Percentiles rank a stretch among this genome's conserved stretches.
phyloP scores from a whole-genome alignment of 2,329 filamentous ascomycete genomes.

The Coniochaeta sp. region DNA sequence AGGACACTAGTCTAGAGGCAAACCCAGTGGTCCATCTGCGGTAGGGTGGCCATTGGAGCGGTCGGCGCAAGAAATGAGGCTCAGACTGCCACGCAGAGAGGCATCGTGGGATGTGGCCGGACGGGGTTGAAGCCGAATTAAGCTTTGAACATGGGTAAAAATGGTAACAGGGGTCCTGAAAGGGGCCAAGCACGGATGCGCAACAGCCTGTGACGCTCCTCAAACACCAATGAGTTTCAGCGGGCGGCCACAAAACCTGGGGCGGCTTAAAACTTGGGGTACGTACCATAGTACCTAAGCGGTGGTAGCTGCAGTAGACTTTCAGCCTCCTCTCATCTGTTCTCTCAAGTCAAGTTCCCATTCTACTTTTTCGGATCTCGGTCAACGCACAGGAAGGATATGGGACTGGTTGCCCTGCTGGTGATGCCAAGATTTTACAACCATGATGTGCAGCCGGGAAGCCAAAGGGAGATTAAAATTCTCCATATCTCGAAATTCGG shows the following conservation, averaged over 20 bases:
- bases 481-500: neutral
- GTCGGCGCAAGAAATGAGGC: neutral
- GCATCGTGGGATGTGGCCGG: neutral
- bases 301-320: neutral
- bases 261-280: neutral
- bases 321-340: neutral
- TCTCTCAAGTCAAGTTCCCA: neutral
- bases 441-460: neutral
- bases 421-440: neutral
- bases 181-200: neutral
- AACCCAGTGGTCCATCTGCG: neutral
- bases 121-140: neutral
- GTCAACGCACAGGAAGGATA: neutral
- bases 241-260: neutral
- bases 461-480: neutral
- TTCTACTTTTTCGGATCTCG: neutral
- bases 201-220: slow-evolving; percentile 8
- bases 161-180: neutral
- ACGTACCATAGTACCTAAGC: neutral
- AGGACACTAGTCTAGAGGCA: neutral
- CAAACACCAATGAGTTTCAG: slow-evolving; percentile 10
- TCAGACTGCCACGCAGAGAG: neutral
- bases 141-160: neutral
- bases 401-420: neutral
- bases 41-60: neutral